These are phyloP conservation scores for Schoenoplectus triqueter DNA, from an alignment of 202 grass and related monocot species.

Conservation along the genomic window DNA sequence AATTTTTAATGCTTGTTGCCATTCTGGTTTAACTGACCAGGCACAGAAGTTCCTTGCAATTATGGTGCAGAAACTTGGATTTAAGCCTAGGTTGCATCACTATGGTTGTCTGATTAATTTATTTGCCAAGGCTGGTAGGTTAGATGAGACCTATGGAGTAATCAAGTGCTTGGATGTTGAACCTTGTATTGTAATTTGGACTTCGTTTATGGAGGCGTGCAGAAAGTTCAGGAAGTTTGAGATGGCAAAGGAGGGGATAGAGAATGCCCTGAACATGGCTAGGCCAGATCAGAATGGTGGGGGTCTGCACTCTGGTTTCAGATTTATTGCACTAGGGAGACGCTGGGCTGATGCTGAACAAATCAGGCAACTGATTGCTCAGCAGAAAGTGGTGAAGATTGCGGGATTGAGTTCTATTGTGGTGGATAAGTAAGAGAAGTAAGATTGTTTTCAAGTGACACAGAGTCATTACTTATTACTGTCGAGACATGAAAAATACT, in stretches of 20 bases:
- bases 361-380: conserved; percentile 61
- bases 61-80: conserved; percentile 54
- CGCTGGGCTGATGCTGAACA: conserved; percentile 52
- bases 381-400: conserved; percentile 46
- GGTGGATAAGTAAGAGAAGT: conserved; percentile 15
- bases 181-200: conserved; percentile 70
- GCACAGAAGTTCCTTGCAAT: conserved; percentile 51
- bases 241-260: conserved; percentile 54
- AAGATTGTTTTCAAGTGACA: conserved; percentile 27
- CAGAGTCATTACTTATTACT: not conserved
- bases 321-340: conserved; percentile 63
- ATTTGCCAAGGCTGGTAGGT: conserved; percentile 58
- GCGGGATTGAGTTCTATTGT: conserved; percentile 51
- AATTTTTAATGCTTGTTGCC: conserved; percentile 54
- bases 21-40: conserved; percentile 62
- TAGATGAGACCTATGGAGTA: conserved; percentile 67
- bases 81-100: conserved; percentile 65
- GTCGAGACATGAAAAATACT: not conserved
- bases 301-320: conserved; percentile 58
- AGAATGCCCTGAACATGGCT: conserved; percentile 61
- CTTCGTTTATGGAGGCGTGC: conserved; percentile 60
- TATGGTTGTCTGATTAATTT: conserved; percentile 84
- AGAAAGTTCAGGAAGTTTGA: conserved; percentile 64
- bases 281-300: conserved; percentile 56
- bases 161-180: conserved; percentile 68